A percentile compares a stretch with the other conserved stretches of the same genome.
phyloP scores from a whole-genome alignment of 2,329 filamentous ascomycete species.

The Aspergillus puulaauensis region DNA sequence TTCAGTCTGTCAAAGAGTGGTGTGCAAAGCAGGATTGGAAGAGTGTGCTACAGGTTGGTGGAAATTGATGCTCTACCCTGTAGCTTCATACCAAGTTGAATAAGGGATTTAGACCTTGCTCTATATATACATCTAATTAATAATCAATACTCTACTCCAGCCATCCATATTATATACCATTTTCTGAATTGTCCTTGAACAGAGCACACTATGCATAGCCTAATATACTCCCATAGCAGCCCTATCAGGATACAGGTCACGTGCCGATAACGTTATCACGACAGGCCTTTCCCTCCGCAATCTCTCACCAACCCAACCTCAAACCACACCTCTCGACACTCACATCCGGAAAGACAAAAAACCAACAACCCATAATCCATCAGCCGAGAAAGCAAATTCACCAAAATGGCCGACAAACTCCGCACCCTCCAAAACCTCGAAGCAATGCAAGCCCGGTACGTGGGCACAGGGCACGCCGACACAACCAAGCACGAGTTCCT shows the following conservation, averaged over 20 bases:
- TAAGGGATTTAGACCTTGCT: neutral
- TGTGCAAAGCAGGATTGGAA: constrained; percentile 8
- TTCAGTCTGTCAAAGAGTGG: constrained; percentile 5
- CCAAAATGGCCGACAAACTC: constrained; percentile 83
- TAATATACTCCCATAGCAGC: too few relatives aligned
- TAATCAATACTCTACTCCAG: too few relatives aligned
- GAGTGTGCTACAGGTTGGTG: neutral
- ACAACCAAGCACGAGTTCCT: constrained; percentile 98
- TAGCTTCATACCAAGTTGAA: neutral
- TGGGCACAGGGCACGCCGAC: constrained; percentile 94
- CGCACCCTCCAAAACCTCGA: constrained; percentile 97
- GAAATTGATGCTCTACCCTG: neutral
- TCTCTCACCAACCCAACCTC: too few relatives aligned
- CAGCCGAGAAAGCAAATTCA: neutral
- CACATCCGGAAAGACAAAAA: neutral
- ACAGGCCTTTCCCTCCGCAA: too few relatives aligned
- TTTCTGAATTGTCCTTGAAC: too few relatives aligned
- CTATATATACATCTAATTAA: too few relatives aligned
- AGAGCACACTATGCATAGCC: too few relatives aligned
- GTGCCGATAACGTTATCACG: too few relatives aligned
- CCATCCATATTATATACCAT: neutral
- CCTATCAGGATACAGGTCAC: too few relatives aligned
- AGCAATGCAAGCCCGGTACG: constrained; percentile 89
- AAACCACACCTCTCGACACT: too few relatives aligned
- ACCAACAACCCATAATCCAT: neutral